Evolutionary conservation across 1,284 basidiomycete genomes (phyloP).

Genomic region (Boletus semigastroideus): DNA sequence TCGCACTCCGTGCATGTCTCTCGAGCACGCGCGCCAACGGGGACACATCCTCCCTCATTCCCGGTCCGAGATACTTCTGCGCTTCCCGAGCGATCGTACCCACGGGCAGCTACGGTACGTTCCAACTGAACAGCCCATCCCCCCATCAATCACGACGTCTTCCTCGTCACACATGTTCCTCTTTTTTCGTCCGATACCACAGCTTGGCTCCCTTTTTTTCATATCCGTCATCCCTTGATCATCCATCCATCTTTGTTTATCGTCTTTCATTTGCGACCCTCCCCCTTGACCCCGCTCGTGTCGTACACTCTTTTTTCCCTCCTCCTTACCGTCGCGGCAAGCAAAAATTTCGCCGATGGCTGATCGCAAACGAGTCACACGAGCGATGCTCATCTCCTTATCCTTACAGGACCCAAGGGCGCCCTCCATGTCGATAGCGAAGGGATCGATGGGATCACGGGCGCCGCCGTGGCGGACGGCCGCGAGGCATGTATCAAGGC

Average conservation of each 20-base stretch:
- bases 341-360: conserved; percentile 13
- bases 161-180: background rate
- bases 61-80: conserved; percentile 65
- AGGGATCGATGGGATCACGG: conserved; percentile 55
- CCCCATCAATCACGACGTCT: too few relatives aligned
- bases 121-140: too few relatives aligned
- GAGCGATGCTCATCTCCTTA: background rate
- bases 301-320: background rate
- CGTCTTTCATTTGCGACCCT: background rate
- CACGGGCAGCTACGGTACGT: conserved; percentile 60
- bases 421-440: conserved; percentile 45
- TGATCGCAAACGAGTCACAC: background rate
- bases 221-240: conserved; percentile 12
- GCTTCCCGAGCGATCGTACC: conserved; percentile 60
- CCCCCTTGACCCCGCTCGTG: conserved; percentile 2
- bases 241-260: background rate
- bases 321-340: conserved; percentile 16
- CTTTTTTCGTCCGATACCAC: background rate
- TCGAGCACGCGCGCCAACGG: conserved; percentile 31
- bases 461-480: conserved; percentile 61
- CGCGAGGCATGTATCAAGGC: conserved; percentile 53
- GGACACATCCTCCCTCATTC: conserved; percentile 40
- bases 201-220: conserved; percentile 1
- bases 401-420: conserved; percentile 53
- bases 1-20: conserved; percentile 58